Percentiles rank a stretch among this genome's conserved stretches.
phyloP scores from a whole-genome alignment of 495 filamentous ascomycete species.

The Xylaria cubensis region DNA sequence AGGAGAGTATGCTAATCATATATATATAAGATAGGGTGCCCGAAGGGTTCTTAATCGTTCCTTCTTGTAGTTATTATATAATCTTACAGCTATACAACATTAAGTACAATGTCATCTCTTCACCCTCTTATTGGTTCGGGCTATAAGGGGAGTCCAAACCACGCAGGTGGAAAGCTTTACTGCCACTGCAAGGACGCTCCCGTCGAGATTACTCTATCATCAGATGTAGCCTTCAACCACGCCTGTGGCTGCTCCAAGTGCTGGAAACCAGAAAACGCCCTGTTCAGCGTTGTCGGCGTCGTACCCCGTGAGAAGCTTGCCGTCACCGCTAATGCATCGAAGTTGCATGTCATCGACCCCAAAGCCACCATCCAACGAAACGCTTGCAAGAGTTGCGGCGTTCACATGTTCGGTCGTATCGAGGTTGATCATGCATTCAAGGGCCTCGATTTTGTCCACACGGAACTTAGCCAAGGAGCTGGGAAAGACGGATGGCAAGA shows the following conservation, averaged over 20 bases:
- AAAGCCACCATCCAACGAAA: slow-evolving; percentile 62
- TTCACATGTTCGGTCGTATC: slow-evolving; percentile 65
- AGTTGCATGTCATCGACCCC: slow-evolving; percentile 60
- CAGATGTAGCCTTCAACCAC: slow-evolving; percentile 68
- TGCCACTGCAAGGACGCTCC: slow-evolving; percentile 58
- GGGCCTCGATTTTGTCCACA: slow-evolving; percentile 68
- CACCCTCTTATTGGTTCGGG: slow-evolving; percentile 67
- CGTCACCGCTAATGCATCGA: slow-evolving; percentile 58
- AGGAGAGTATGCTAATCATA: background rate
- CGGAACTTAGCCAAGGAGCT: slow-evolving; percentile 59
- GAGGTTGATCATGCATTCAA: slow-evolving; percentile 66
- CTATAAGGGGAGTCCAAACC: slow-evolving; percentile 50
- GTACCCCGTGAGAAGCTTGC: slow-evolving; percentile 53
- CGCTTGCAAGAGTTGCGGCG: slow-evolving; percentile 62
- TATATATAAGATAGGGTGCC: slow-evolving; percentile 2
- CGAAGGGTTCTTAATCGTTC: slow-evolving; percentile 13
- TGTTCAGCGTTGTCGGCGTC: slow-evolving; percentile 67
- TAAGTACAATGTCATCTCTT: slow-evolving; percentile 35
- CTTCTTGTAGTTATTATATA: background rate
- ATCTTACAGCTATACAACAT: background rate
- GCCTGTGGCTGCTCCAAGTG: slow-evolving; percentile 71
- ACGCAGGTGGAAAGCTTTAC: slow-evolving; percentile 59
- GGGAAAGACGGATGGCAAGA: slow-evolving; percentile 67
- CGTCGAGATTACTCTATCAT: slow-evolving; percentile 57
- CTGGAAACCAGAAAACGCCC: slow-evolving; percentile 64